Evolutionary conservation across 306 rosid genomes (phyloP).

Genomic region (Sphenostylis stenocarpa): DNA sequence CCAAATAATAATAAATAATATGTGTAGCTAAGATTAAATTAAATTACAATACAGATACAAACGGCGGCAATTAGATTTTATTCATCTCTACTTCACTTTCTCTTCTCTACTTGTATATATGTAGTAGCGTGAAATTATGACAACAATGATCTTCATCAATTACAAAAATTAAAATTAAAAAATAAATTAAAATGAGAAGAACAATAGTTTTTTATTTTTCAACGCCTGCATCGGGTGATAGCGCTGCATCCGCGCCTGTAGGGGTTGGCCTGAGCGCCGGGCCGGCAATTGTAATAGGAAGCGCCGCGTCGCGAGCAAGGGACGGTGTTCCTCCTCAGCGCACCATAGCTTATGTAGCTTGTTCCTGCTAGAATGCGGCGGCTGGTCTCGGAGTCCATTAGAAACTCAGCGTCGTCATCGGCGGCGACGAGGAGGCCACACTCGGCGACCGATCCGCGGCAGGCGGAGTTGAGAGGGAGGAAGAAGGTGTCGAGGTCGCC

Average conservation of each 20-base stretch:
- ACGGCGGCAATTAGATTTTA: conserved; percentile 26
- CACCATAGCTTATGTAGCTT: conserved; percentile 89
- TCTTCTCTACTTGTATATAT: conserved; percentile 31
- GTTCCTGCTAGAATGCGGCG: conserved; percentile 75
- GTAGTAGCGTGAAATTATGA: conserved; percentile 26
- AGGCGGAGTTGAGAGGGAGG: conserved; percentile 37
- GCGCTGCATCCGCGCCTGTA: conserved; percentile 82
- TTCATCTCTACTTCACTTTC: conserved; percentile 34
- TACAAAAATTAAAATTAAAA: conserved; percentile 13
- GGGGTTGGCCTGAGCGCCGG: conserved; percentile 93
- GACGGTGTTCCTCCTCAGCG: conserved; percentile 85
- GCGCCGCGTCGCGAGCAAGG: conserved; percentile 96
- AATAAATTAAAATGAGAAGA: neutral
- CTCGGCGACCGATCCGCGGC: conserved; percentile 69
- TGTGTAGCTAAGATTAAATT: conserved; percentile 23
- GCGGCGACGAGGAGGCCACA: conserved; percentile 49
- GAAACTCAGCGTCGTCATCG: conserved; percentile 59
- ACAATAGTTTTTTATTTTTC: neutral
- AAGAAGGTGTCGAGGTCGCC: conserved; percentile 35
- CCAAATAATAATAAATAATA: neutral
- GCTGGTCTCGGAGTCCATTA: conserved; percentile 81
- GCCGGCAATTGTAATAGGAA: conserved; percentile 89
- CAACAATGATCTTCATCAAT: conserved; percentile 27
- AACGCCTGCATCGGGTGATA: conserved; percentile 86
- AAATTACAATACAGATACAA: conserved; percentile 31